Percentiles rank a stretch among this genome's conserved stretches.
These are phyloP conservation scores for Fomitopsis schrenkii DNA, from an alignment of 1,284 basidiomycete species.

Conservation along the genomic window DNA sequence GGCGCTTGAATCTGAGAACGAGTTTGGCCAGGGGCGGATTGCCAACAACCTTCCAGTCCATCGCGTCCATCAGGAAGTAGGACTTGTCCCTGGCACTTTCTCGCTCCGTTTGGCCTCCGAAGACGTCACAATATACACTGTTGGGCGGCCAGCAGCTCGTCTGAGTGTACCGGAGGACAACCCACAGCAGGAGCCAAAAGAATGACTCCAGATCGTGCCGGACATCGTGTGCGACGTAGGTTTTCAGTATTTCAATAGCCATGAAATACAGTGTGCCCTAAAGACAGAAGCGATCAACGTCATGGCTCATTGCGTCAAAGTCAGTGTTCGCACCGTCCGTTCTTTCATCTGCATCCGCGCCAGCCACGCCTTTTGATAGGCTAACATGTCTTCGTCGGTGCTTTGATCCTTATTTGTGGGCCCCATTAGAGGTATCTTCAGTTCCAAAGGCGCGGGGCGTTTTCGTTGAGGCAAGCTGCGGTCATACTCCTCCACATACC, in stretches of 20 bases:
- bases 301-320: no score
- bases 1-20: background rate
- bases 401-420: background rate
- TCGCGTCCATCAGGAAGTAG: background rate
- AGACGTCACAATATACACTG: background rate
- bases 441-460: background rate
- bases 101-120: background rate
- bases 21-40: background rate
- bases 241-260: background rate
- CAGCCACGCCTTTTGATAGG: background rate
- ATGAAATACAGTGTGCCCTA: background rate
- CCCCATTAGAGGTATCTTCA: background rate
- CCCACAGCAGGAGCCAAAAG: slow-evolving; percentile 1
- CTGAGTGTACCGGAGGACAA: background rate
- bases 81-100: background rate
- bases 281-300: no score
- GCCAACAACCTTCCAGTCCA: background rate
- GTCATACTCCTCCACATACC: background rate
- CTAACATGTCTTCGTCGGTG: no score
- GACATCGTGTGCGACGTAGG: background rate
- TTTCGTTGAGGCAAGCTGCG: background rate
- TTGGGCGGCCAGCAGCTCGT: background rate
- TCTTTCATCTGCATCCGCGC: background rate
- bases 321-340: background rate
- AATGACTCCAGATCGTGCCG: background rate